Evolutionary conservation across 495 filamentous ascomycete genomes (phyloP), one percentile per base, ranked within the genome.

Genomic region (Sordaria brevicollis): DNA sequence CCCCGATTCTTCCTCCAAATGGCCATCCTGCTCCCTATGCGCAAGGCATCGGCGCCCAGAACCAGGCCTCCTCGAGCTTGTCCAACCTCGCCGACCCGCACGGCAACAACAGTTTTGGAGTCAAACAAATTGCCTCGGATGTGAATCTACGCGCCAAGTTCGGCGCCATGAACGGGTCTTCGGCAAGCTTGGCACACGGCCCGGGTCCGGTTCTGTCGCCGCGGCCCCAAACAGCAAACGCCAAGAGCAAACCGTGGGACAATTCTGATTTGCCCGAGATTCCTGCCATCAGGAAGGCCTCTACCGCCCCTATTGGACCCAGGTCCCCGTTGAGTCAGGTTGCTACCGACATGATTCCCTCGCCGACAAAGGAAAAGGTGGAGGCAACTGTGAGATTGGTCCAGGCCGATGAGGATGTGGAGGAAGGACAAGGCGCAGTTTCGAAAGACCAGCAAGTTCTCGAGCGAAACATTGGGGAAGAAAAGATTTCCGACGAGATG

Each of bases 41-140:
- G 57, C 69, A 35, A 36, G 33, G 68, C 68, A 75, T 54, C 13
- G 71, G 76, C 15, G 77, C 76, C 17, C 74, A 77, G 41, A 79
- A 79, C 69, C 68, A 78, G n/a, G 78, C 73, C 38, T 74, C 79
- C 10, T 68, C 74, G 43, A 84, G 81, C 77, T 76, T 81, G 77
- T 71, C 74, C 67, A 77, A 83, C 43, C 73, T 83, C 7, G 37
- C 54, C 66, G 67, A 75, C n/a, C 49, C 17, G 9, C 71, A 69
- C 15, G 65, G 65, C 7, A 74, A 78, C 3, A 79, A 72, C 36
- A 71, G 69, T 5, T 33, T 77, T 11, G 75, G 74, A 68, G 65
- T 82, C n/a, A 78, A 76, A 54, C 70, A 75, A 15, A 67, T 76
- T 65, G 76, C 77, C 11, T 84, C 82, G 49, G 81, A 81, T 17